phyloP scores from a whole-genome alignment of 768 basidiomycete genomes.

The Boletus pseudo-olivaceus region DNA sequence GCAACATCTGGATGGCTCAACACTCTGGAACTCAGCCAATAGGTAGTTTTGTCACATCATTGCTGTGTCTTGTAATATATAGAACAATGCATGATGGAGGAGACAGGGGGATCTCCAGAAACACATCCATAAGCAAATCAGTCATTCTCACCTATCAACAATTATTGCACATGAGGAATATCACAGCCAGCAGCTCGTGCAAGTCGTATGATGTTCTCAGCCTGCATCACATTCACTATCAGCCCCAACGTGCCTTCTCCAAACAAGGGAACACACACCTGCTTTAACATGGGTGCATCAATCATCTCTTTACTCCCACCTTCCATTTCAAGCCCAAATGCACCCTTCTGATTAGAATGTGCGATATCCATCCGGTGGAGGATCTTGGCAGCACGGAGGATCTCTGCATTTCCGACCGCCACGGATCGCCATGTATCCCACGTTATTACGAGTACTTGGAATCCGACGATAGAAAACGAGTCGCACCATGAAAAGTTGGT shows the following conservation, averaged over 20 bases:
- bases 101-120: neutral
- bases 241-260: neutral
- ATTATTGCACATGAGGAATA: constrained; percentile 43
- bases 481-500: constrained; percentile 63
- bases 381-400: constrained; percentile 72
- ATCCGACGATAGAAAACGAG: neutral
- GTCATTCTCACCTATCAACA: neutral
- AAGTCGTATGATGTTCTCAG: constrained; percentile 47
- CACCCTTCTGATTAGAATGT: constrained; percentile 53
- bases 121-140: neutral
- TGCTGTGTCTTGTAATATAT: neutral
- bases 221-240: constrained; percentile 30
- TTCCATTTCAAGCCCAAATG: constrained; percentile 64
- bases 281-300: constrained; percentile 88
- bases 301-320: constrained; percentile 73
- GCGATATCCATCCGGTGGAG: constrained; percentile 60
- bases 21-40: neutral
- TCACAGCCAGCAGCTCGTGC: constrained; percentile 54
- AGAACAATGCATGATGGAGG: neutral
- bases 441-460: neutral
- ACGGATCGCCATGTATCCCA: neutral
- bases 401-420: constrained; percentile 46
- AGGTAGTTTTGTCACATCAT: neutral
- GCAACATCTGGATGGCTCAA: too few species aligned
- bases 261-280: constrained; percentile 30